phyloP scores from a whole-genome alignment of 1,284 basidiomycete species.

The Cutaneotrichosporon daszewskae region DNA sequence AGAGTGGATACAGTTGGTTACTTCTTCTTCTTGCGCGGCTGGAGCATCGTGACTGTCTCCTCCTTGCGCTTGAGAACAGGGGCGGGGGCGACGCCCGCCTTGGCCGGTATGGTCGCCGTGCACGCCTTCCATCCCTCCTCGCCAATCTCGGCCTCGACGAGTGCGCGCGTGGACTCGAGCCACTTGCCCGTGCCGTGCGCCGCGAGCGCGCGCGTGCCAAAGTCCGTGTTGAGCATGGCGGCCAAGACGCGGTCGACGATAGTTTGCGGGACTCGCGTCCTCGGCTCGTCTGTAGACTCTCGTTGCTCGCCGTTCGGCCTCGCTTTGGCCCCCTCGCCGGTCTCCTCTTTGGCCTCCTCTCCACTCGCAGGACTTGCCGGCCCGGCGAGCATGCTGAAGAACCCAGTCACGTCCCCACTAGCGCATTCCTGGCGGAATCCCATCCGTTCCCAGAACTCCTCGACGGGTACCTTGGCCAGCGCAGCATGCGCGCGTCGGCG shows the following conservation, averaged over 20 bases:
- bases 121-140: constrained; percentile 22
- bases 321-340: neutral
- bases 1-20: neutral
- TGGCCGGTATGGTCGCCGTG: constrained; percentile 20
- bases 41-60: constrained; percentile 46
- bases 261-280: constrained; percentile 57
- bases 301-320: no score
- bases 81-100: constrained; percentile 15
- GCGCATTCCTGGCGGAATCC: constrained; percentile 89
- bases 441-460: constrained; percentile 93
- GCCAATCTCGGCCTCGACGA: constrained; percentile 39
- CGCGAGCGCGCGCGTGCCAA: constrained; percentile 61
- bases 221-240: constrained; percentile 69
- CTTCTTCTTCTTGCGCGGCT: constrained; percentile 47
- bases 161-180: constrained; percentile 55
- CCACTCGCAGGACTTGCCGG: no score
- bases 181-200: constrained; percentile 64
- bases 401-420: constrained; percentile 75
- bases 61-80: constrained; percentile 32
- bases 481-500: constrained; percentile 44
- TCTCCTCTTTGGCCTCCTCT: neutral
- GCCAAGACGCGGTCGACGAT: constrained; percentile 64
- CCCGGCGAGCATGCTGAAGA: constrained; percentile 65
- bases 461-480: constrained; percentile 48
- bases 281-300: no score